Evolutionary conservation across 2,329 filamentous ascomycete genomes (phyloP).

Genomic region (Pseudocercospora fuligena): DNA sequence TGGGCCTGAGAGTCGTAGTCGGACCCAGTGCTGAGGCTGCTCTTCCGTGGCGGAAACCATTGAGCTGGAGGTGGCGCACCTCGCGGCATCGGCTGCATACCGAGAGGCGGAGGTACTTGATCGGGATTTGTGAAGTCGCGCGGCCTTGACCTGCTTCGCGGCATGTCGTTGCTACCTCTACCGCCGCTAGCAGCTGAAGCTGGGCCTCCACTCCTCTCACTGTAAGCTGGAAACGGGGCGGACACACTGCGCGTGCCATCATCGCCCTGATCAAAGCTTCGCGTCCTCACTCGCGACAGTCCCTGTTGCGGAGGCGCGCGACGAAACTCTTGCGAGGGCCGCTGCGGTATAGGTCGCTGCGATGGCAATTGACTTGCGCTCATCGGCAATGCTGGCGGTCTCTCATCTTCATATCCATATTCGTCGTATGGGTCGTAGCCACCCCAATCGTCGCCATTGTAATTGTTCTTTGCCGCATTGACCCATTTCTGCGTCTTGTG

Average conservation of each 20-base stretch:
- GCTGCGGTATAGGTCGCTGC: conserved; percentile 7
- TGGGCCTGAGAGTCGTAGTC: conserved; percentile 20
- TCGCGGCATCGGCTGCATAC: conserved; percentile 41
- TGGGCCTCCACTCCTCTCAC: conserved; percentile 19
- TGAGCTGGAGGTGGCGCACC: conserved; percentile 42
- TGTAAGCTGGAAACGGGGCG: conserved; percentile 25
- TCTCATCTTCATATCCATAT: conserved; percentile 57
- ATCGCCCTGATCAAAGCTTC: conserved; percentile 62
- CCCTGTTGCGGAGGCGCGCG: conserved; percentile 33
- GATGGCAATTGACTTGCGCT: conserved; percentile 22
- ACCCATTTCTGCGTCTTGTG: conserved; percentile 95
- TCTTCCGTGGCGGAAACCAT: conserved; percentile 65
- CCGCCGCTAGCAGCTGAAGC: conserved; percentile 13
- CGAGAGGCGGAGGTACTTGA: conserved; percentile 53
- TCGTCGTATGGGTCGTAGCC: conserved; percentile 64
- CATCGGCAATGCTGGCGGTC: conserved; percentile 42
- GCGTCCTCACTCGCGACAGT: conserved; percentile 36
- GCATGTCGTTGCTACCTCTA: conserved; percentile 24
- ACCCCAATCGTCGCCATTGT: conserved; percentile 95
- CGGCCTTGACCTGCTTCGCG: conserved; percentile 26
- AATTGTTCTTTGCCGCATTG: conserved; percentile 81
- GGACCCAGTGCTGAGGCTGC: conserved; percentile 61
- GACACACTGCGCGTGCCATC: conserved; percentile 44
- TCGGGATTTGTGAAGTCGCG: conserved; percentile 60
- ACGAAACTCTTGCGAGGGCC: neutral